These are phyloP conservation scores for Solanum clarkiae DNA, from an alignment of 257 asterid species.

Conservation along the genomic window DNA sequence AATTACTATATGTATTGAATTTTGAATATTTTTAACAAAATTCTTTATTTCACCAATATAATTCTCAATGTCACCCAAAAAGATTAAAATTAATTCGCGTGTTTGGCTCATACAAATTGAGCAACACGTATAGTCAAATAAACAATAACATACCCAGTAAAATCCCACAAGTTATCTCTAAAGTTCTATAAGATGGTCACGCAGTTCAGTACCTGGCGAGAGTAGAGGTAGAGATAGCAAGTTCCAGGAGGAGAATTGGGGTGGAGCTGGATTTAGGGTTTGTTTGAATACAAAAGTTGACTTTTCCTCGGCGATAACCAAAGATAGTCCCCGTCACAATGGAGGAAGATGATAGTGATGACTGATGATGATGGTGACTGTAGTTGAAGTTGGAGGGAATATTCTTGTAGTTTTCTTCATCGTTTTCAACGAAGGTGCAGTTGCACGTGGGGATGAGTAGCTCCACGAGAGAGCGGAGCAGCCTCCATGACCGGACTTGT, in stretches of 20 bases:
- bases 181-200: neutral
- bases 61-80: neutral
- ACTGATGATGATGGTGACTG: neutral
- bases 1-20: neutral
- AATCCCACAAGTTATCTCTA: neutral
- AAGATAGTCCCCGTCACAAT: constrained; percentile 30
- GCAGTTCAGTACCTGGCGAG: constrained; percentile 15
- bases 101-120: neutral
- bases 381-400: neutral
- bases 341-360: neutral
- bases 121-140: neutral
- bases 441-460: constrained; percentile 54
- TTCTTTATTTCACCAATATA: neutral
- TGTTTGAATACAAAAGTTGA: constrained; percentile 40
- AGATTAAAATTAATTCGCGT: neutral
- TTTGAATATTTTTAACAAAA: neutral
- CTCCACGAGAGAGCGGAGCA: constrained; percentile 39
- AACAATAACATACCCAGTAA: neutral
- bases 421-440: constrained; percentile 18
- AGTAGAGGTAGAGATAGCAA: constrained; percentile 36
- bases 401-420: constrained; percentile 2
- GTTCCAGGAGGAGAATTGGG: constrained; percentile 41
- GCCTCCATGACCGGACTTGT: constrained; percentile 65
- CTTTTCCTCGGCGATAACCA: constrained; percentile 40
- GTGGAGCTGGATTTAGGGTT: constrained; percentile 21